Evolutionary conservation across 768 basidiomycete species (phyloP).

Genomic region (Pleurotus cornucopiae): DNA sequence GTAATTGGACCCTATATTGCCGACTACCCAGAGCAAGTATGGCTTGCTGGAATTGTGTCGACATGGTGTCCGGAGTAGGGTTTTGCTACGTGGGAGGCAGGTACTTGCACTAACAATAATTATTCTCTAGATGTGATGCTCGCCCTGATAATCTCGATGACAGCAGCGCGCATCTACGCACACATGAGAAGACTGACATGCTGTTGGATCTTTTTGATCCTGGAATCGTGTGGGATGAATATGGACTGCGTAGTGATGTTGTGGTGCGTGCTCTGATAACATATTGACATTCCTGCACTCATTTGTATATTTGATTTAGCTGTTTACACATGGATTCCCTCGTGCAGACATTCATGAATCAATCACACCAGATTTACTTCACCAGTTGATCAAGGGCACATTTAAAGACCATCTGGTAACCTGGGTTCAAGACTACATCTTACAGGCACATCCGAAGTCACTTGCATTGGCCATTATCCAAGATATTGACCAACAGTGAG

Average conservation of each 20-base stretch:
- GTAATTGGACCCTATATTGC: too few species aligned
- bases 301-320: conserved; percentile 14
- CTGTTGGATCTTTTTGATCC: conserved; percentile 21
- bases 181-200: conserved; percentile 20
- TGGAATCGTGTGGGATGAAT: conserved; percentile 26
- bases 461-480: conserved; percentile 21
- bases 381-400: conserved; percentile 37
- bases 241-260: conserved; percentile 27
- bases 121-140: conserved; percentile 10
- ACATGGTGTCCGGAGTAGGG: too few species aligned
- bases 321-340: conserved; percentile 27
- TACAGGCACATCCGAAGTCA: conserved; percentile 10
- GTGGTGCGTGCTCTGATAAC: conserved; percentile 14
- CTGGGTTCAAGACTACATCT: conserved; percentile 30
- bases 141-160: conserved; percentile 13
- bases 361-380: conserved; percentile 29
- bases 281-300: conserved; percentile 4
- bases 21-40: too few species aligned
- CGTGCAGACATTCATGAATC: conserved; percentile 30
- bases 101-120: too few species aligned
- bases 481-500: conserved; percentile 31
- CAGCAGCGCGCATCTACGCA: conserved; percentile 10
- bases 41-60: too few species aligned
- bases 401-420: conserved; percentile 38
- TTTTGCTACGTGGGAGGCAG: too few species aligned